A percentile compares a stretch with the other conserved stretches of the same genome.
Evolutionary conservation across 306 rosid species (phyloP).

Genomic region (Cicer yamashitae): DNA sequence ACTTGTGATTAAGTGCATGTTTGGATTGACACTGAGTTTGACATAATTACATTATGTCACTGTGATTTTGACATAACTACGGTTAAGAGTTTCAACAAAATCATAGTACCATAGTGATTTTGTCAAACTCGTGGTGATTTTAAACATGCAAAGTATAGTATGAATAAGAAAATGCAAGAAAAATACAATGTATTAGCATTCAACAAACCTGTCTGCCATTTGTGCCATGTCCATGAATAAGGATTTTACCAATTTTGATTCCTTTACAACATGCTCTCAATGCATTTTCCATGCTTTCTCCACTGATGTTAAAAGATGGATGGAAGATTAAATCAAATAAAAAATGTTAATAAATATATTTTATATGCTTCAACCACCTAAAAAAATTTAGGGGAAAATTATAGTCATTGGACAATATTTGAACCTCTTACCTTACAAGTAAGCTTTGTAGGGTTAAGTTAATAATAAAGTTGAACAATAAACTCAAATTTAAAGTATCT

Average conservation of each 20-base stretch:
- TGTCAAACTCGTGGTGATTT: no score
- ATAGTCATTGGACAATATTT: background rate
- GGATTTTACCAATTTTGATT: constrained; percentile 92
- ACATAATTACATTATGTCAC: no score
- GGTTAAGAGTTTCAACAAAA: no score
- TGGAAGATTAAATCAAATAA: background rate
- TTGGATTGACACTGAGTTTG: no score
- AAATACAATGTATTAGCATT: background rate
- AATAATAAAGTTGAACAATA: no score
- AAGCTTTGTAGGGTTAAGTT: no score
- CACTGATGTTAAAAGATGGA: constrained; percentile 50
- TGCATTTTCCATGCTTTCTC: constrained; percentile 98
- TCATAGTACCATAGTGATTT: no score
- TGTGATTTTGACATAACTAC: no score
- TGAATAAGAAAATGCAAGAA: constrained; percentile 18
- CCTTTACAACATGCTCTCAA: constrained; percentile 91
- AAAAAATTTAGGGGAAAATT: background rate
- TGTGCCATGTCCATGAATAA: constrained; percentile 85
- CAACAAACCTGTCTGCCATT: constrained; percentile 78
- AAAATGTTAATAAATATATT: constrained; percentile 2
- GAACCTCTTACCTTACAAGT: background rate
- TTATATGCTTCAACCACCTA: background rate
- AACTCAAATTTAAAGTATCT: no score
- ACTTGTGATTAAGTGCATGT: background rate
- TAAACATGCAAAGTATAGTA: background rate